Base-by-base conservation (phyloP, 805 yeast genomes). In the Spathaspora arborariae region DNA sequence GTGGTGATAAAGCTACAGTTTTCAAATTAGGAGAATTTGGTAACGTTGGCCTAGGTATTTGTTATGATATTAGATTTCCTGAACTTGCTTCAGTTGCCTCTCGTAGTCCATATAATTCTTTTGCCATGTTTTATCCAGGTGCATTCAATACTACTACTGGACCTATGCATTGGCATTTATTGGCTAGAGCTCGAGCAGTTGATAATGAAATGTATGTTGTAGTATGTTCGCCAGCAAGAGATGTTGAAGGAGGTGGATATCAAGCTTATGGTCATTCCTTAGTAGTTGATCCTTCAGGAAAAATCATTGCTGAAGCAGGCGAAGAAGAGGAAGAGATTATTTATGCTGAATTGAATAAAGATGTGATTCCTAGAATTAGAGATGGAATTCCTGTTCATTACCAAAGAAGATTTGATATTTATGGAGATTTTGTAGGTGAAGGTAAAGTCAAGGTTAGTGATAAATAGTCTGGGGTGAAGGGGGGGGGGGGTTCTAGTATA, bases 151-250 rank as follows among this genome's bases (percentile, higher is more conserved):
- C 91, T 5, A 84, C 85, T 13, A 86, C 94, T 0, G 95, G 95
- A 0, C 95, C 95, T 0, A 68, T 83, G 63, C 92, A 83, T 61
- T 86, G 95, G 95, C 85, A 82, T 55, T 70, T 85, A 48, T 72
- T 86, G 49, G 92, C 89, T 1, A 75, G 82, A 50, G 70, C 88
- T 0, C 71, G 94, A 51, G 87, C 92, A 2, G 80, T 86, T 11
- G 95, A 86, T 61, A 86, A 84, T 58, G 85, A 85, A 61, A 63
- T 80, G 13, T 86, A 80, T 51, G 85, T 87, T 3, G 73, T 92
- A 33, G 67, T 88, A 53, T 89, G 96, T 53, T 88, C 96, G 6
- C 97, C 97, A 2, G 91, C 96, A 2, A 78, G 97, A 58, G 89
- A 88, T 60, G 67, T 74, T 44, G 77, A 75, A 9, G 62, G 61